Conservation (phyloP, 768 basidiomycete species). For the Lactifluus hygrophoroides region DNA sequence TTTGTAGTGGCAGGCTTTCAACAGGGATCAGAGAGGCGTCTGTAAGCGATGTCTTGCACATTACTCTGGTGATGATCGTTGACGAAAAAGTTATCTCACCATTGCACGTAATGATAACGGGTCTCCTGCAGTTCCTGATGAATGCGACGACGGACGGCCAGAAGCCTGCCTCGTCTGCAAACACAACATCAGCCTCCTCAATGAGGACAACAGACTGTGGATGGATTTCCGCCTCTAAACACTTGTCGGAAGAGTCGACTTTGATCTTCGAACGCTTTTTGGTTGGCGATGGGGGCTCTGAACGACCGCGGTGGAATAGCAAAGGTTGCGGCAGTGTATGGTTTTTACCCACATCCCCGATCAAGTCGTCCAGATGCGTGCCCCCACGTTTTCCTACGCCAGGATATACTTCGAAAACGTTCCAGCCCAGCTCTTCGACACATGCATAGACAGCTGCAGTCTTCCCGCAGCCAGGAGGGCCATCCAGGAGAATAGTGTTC, state of each 20-base stretch:
- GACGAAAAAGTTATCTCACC: conserved; percentile 43
- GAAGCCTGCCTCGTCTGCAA: conserved; percentile 76
- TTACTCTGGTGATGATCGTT: conserved; percentile 8
- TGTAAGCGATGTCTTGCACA: conserved; percentile 25
- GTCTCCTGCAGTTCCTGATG: conserved; percentile 75
- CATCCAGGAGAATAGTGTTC: conserved; percentile 80
- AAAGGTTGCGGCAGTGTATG: conserved; percentile 41
- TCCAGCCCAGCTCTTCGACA: conserved; percentile 89
- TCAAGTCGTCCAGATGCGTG: conserved; percentile 62
- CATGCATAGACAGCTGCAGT: conserved; percentile 91
- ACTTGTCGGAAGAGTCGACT: not conserved
- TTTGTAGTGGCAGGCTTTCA: conserved; percentile 68
- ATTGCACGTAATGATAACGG: conserved; percentile 92
- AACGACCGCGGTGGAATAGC: conserved; percentile 14
- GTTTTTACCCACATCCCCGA: conserved; percentile 92
- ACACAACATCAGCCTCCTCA: conserved; percentile 94
- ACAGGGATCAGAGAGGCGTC: conserved; percentile 69
- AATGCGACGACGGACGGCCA: conserved; percentile 77
- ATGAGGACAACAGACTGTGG: conserved; percentile 80
- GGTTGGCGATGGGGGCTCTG: conserved; percentile 15
- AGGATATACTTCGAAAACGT: conserved; percentile 94
- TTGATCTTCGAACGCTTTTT: not conserved
- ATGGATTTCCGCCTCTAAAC: not conserved
- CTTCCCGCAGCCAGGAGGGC: conserved; percentile 83
- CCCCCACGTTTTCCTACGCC: conserved; percentile 88